phyloP scores from a whole-genome alignment of 768 basidiomycete genomes.

The Phanerochaete sordida region DNA sequence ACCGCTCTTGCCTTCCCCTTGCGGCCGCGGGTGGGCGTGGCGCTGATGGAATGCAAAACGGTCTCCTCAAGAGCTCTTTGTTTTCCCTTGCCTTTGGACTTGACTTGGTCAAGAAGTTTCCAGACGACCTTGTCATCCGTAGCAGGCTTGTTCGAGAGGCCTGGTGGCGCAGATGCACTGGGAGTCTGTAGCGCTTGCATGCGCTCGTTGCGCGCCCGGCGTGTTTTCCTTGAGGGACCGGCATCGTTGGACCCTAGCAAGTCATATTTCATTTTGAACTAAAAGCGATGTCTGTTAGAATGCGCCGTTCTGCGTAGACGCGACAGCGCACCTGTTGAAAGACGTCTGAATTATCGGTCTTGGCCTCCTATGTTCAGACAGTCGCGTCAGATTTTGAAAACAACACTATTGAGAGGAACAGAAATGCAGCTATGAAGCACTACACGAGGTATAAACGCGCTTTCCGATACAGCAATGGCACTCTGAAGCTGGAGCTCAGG shows the following conservation, averaged over 20 bases:
- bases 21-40: not conserved
- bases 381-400: not conserved
- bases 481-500: not conserved
- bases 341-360: conserved; percentile 66
- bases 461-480: not conserved
- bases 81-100: conserved; percentile 26
- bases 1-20: not conserved
- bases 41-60: not conserved
- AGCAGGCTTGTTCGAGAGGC: not conserved
- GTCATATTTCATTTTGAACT: conserved; percentile 65
- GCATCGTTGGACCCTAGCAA: conserved; percentile 47
- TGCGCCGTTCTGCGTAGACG: too few species aligned
- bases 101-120: conserved; percentile 25
- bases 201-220: conserved; percentile 54
- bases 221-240: conserved; percentile 56
- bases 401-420: not conserved
- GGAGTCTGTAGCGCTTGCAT: conserved; percentile 38
- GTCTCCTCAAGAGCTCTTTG: conserved; percentile 25
- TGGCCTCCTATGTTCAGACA: conserved; percentile 50
- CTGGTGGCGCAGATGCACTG: conserved; percentile 20
- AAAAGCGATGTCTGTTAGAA: too few species aligned
- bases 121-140: conserved; percentile 21
- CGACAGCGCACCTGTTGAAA: conserved; percentile 59
- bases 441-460: not conserved
- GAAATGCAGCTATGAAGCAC: not conserved